Evolutionary conservation across 1,284 basidiomycete species (phyloP), one percentile per base, ranked within the genome.

Genomic region (Puccinia polysora): DNA sequence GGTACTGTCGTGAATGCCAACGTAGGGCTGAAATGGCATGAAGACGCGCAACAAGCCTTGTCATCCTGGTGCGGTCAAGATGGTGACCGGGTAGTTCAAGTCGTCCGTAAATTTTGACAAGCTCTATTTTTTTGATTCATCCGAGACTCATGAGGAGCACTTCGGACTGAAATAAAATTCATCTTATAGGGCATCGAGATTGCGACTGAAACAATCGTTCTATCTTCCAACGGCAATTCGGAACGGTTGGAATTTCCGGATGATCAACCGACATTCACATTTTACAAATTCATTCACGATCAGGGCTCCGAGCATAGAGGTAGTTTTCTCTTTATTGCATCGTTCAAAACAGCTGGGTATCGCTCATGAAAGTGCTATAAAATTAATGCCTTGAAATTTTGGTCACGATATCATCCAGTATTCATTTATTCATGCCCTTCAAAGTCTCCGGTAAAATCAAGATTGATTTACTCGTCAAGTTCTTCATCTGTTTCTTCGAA

Each of bases 371-470:
- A 36, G 23, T 55, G 36, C 15, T 59, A 25, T n/a, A 43, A n/a
- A n/a, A n/a, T n/a, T n/a, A n/a, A n/a, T n/a, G n/a, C n/a, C n/a
- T n/a, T n/a, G n/a, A n/a, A n/a, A n/a, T n/a, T n/a, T n/a, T n/a
- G n/a, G n/a, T n/a, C n/a, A n/a, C n/a, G n/a, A n/a, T n/a, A n/a
- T n/a, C n/a, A n/a, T n/a, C 20, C 45, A 72, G 69, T 72, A 8
- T 72, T 72, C 69, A 72, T 72, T 47, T 72, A 72, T 47, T 32
- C 52, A 5, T 72, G 69, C 32, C 69, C 69, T 4, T 36, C 52
- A 7, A 72, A 63, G 12, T 72, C 69, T 4, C 69, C 69, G 1
- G 30, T 72, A 2, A 72, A 64, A 64, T 63, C 59, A 15, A 72
- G 69, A 20, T 34, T 72, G 18, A n/a, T 72, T 34, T 72, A 72